Percentiles rank a stretch among this genome's conserved stretches.
phyloP scores from a whole-genome alignment of 2,329 filamentous ascomycete genomes.

The Thelonectria olida region DNA sequence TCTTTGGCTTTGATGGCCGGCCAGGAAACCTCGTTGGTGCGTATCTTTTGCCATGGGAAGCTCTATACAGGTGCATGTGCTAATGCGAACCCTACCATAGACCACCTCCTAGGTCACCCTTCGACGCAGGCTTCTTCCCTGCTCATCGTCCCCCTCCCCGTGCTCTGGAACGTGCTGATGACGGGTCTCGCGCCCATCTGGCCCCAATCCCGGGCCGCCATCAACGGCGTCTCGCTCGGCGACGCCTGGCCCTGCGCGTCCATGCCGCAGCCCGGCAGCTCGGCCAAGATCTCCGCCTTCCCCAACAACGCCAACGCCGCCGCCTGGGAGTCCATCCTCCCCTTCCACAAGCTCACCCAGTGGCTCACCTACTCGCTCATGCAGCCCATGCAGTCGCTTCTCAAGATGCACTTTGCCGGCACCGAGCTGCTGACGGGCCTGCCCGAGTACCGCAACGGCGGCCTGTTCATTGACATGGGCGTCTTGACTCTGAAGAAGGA shows the following conservation, averaged over 20 bases:
- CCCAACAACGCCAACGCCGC: constrained; percentile 34
- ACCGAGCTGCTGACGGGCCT: constrained; percentile 85
- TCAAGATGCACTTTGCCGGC: constrained; percentile 83
- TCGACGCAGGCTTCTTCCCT: constrained; percentile 89
- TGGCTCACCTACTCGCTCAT: constrained; percentile 96
- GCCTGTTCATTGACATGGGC: constrained; percentile 85
- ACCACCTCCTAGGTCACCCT: constrained; percentile 92
- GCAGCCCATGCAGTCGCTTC: constrained; percentile 85
- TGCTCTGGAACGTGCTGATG: constrained; percentile 91
- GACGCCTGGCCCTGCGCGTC: constrained; percentile 93
- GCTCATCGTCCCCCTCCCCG: constrained; percentile 85
- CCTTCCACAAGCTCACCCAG: constrained; percentile 94
- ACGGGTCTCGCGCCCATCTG: constrained; percentile 87
- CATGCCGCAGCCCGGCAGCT: constrained; percentile 72
- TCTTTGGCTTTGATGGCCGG: constrained; percentile 84
- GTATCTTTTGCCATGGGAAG: constrained; percentile 36
- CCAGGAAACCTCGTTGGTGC: constrained; percentile 94
- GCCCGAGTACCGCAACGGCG: constrained; percentile 92
- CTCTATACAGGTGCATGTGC: background rate
- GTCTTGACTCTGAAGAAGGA: constrained; percentile 78
- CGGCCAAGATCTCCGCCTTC: constrained; percentile 38
- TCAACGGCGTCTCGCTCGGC: constrained; percentile 87
- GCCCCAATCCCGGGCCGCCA: constrained; percentile 84
- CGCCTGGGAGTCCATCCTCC: constrained; percentile 80
- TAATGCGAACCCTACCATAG: constrained; percentile 55